These are phyloP conservation scores for Kalanchoe fedtschenkoi DNA, from an alignment of 164 flowering plant species.

Conservation along the genomic window DNA sequence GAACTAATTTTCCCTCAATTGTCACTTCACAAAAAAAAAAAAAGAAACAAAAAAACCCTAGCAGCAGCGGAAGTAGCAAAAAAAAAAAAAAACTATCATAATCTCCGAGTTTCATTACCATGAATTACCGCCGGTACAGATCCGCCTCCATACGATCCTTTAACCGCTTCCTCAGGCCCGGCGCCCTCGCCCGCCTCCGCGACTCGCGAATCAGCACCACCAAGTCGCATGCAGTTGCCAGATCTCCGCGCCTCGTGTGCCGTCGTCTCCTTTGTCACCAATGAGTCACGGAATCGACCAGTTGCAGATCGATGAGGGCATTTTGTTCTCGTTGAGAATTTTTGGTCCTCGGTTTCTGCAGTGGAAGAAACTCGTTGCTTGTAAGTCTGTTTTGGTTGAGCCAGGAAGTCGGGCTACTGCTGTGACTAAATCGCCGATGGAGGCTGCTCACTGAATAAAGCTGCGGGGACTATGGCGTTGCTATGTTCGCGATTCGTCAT, in stretches of 20 bases:
- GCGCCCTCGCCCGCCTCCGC: constrained; percentile 2
- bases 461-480: too few relatives aligned
- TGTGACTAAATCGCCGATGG: too few relatives aligned
- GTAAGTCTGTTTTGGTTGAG: neutral
- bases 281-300: neutral
- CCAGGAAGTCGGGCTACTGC: neutral
- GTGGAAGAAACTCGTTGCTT: neutral
- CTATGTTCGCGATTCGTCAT: too few relatives aligned
- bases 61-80: too few relatives aligned
- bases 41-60: neutral
- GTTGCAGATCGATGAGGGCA: neutral
- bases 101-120: neutral
- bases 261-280: too few relatives aligned
- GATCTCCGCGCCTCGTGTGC: neutral
- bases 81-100: neutral
- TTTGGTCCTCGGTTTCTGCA: neutral
- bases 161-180: constrained; percentile 2
- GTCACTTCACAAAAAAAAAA: neutral
- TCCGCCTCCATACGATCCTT: neutral
- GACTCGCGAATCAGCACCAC: constrained; percentile 2
- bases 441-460: too few relatives aligned
- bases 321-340: neutral
- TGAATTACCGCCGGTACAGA: neutral
- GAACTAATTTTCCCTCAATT: constrained; percentile 1
- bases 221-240: neutral